Evolutionary conservation across 768 basidiomycete genomes (phyloP).

Genomic region (Cytidiella melzeri): DNA sequence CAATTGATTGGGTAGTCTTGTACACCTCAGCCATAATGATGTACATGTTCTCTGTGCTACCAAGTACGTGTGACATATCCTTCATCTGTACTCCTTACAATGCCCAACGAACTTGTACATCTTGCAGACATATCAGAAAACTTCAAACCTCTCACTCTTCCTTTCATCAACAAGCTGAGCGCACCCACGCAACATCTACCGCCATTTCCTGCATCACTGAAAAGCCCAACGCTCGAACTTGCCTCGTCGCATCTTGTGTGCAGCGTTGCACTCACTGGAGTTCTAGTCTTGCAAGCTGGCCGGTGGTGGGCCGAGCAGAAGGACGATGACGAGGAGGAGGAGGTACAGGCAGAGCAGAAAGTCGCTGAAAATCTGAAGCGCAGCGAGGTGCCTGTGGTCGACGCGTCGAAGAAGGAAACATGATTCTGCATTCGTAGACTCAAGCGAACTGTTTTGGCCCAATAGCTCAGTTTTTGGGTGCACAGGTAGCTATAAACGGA

Average conservation of each 20-base stretch:
- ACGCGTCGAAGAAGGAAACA: background rate
- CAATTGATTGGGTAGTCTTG: constrained; percentile 48
- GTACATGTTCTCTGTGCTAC: constrained; percentile 73
- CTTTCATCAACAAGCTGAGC: constrained; percentile 11
- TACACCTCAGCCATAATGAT: constrained; percentile 65
- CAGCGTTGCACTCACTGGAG: constrained; percentile 84
- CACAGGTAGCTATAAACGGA: no score
- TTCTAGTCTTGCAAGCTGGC: constrained; percentile 76
- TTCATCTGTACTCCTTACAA: background rate
- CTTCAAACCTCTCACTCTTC: constrained; percentile 52
- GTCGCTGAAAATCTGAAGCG: background rate
- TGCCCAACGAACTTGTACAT: background rate
- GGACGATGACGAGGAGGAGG: constrained; percentile 53
- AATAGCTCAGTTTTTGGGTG: no score
- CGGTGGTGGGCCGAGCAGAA: constrained; percentile 80
- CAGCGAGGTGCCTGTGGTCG: background rate
- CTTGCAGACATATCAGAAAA: constrained; percentile 48
- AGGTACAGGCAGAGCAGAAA: constrained; percentile 7
- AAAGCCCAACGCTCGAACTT: constrained; percentile 64
- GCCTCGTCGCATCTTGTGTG: constrained; percentile 82
- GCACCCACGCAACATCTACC: constrained; percentile 26
- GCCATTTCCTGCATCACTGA: constrained; percentile 58
- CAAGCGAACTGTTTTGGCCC: no score
- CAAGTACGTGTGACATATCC: constrained; percentile 49
- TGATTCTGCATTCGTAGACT: no score